Conservation (phyloP, 768 basidiomycete genomes). For the Asterophora parasitica region DNA sequence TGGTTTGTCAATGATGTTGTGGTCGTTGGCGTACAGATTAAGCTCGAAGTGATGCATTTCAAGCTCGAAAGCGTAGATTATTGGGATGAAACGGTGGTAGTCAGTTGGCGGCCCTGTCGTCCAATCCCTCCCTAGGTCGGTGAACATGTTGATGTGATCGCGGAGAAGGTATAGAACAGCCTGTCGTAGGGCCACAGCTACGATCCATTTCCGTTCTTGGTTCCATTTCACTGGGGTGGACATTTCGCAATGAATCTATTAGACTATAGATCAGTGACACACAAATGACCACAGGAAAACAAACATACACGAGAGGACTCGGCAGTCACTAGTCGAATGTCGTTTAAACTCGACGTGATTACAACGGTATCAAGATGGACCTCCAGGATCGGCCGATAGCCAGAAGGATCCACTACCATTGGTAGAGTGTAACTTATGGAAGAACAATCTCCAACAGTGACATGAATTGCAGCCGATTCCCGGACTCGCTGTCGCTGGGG, state of each 20-base stretch:
- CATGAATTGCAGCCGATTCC: slow-evolving; percentile 67
- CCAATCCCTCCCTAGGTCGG: slow-evolving; percentile 93
- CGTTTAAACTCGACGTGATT: slow-evolving; percentile 83
- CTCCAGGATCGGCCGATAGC: slow-evolving; percentile 78
- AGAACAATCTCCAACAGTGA: slow-evolving; percentile 75
- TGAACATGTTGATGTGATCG: slow-evolving; percentile 93
- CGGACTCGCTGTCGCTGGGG: slow-evolving; percentile 50
- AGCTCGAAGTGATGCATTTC: slow-evolving; percentile 72
- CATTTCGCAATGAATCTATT: slow-evolving; percentile 64
- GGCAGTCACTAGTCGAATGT: slow-evolving; percentile 71
- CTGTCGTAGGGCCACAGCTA: slow-evolving; percentile 65
- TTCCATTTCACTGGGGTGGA: slow-evolving; percentile 85
- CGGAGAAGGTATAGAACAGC: slow-evolving; percentile 77
- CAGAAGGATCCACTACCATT: slow-evolving; percentile 65
- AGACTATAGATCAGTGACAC: neutral
- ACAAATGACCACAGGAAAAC: slow-evolving; percentile 1
- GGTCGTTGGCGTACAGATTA: slow-evolving; percentile 87
- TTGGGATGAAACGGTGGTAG: slow-evolving; percentile 81
- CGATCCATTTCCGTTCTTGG: slow-evolving; percentile 70
- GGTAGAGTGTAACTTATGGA: slow-evolving; percentile 83
- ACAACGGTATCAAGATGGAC: slow-evolving; percentile 77
- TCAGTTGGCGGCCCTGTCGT: slow-evolving; percentile 74
- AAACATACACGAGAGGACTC: slow-evolving; percentile 68
- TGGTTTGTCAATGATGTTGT: slow-evolving; percentile 94
- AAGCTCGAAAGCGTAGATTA: slow-evolving; percentile 66